A percentile compares a stretch with the other conserved stretches of the same genome.
Evolutionary conservation across 805 yeast genomes (phyloP).

Genomic region (Saccharomycopsis guyanensis): DNA sequence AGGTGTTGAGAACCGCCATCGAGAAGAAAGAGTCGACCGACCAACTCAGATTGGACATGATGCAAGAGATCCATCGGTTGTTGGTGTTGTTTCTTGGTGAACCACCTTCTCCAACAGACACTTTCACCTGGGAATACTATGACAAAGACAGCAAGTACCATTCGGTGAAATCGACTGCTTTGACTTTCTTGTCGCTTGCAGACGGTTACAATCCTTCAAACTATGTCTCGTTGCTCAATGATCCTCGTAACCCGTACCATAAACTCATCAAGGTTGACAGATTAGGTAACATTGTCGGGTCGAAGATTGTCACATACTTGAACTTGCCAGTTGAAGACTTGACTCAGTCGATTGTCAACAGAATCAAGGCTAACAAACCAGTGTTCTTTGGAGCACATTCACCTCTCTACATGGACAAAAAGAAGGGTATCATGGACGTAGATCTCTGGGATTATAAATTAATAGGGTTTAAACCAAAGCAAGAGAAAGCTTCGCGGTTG

Average conservation of each 20-base stretch:
- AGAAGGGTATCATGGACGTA: slow-evolving; percentile 65
- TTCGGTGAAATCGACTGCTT: slow-evolving; percentile 50
- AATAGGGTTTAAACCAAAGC: slow-evolving; percentile 45
- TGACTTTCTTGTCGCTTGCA: slow-evolving; percentile 49
- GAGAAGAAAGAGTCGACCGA: slow-evolving; percentile 35
- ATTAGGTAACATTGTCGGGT: slow-evolving; percentile 64
- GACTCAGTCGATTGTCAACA: slow-evolving; percentile 53
- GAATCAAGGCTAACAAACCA: slow-evolving; percentile 66
- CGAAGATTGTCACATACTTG: slow-evolving; percentile 60
- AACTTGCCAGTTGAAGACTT: slow-evolving; percentile 55
- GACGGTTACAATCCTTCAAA: slow-evolving; percentile 44
- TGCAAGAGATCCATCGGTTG: slow-evolving; percentile 56
- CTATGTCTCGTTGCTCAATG: slow-evolving; percentile 61
- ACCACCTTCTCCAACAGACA: slow-evolving; percentile 67
- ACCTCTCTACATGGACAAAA: slow-evolving; percentile 60
- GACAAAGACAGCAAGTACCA: slow-evolving; percentile 58
- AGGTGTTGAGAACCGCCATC: slow-evolving; percentile 46
- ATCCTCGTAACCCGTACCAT: slow-evolving; percentile 68
- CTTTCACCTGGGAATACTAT: slow-evolving; percentile 64
- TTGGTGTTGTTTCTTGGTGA: slow-evolving; percentile 64
- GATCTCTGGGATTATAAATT: slow-evolving; percentile 59
- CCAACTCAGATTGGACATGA: slow-evolving; percentile 36
- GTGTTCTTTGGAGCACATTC: slow-evolving; percentile 89
- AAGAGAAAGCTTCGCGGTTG: slow-evolving; percentile 61
- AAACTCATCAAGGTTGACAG: slow-evolving; percentile 62